Percentiles rank a stretch among this genome's conserved stretches.
Conservation (phyloP, 1,284 basidiomycete genomes). For the Apiotrichum montevideense region DNA sequence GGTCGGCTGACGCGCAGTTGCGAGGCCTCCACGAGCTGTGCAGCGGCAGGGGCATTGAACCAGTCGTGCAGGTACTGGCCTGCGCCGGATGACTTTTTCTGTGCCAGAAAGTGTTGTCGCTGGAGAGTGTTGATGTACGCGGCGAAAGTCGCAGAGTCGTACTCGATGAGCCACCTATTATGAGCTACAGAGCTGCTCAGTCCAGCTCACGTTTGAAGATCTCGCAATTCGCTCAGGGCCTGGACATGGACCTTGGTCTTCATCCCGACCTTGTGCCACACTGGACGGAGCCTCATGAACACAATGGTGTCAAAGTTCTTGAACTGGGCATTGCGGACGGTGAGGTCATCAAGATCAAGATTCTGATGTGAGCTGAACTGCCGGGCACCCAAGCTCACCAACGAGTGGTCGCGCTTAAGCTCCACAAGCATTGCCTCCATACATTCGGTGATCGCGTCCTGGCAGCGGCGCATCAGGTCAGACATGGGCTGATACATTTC, state of each 20-base stretch:
- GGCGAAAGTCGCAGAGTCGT: constrained; percentile 86
- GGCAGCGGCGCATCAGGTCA: constrained; percentile 81
- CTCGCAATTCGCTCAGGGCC: constrained; percentile 78
- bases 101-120: constrained; percentile 39
- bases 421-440: constrained; percentile 88
- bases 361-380: constrained; percentile 40
- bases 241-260: constrained; percentile 86
- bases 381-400: constrained; percentile 50
- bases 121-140: constrained; percentile 81
- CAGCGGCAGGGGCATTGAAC: constrained; percentile 61
- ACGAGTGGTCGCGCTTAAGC: constrained; percentile 78
- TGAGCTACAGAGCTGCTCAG: not conserved
- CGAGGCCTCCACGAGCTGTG: constrained; percentile 64
- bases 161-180: constrained; percentile 74
- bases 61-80: constrained; percentile 43
- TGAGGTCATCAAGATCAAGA: constrained; percentile 91
- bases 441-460: constrained; percentile 87
- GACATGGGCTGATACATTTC: constrained; percentile 86
- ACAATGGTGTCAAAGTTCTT: constrained; percentile 87
- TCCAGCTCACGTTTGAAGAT: constrained; percentile 65
- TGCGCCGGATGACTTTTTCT: constrained; percentile 35
- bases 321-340: constrained; percentile 90
- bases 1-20: constrained; percentile 32
- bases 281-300: constrained; percentile 78
- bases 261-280: constrained; percentile 94